Base-by-base conservation (phyloP, 2,329 filamentous ascomycete genomes). In the Epichloe coenophiala region DNA sequence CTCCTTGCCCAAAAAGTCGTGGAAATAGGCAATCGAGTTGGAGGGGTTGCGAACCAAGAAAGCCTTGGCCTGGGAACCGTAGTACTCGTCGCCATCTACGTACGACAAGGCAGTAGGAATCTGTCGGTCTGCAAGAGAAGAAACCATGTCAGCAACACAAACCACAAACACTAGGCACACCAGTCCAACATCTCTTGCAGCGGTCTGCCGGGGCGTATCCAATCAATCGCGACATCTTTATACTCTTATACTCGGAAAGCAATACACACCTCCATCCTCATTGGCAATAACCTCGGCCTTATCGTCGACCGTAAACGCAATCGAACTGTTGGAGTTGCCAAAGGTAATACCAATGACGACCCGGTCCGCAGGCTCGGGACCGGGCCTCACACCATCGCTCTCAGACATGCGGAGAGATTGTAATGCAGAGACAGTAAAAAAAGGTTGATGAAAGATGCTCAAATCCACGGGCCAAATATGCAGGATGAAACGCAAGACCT, bases 231-330 rank as follows among this genome's bases (percentile, higher is more conserved):
- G 33, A 35, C 41, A 6, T 9, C 19, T 4, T 15, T 17, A 13
- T 15, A 19, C 7, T n/a, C n/a, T n/a, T n/a, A n/a, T n/a, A n/a
- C n/a, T 13, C 15, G 2, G 7, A 37, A 27, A n/a, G 47, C 44
- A 21, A n/a, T 40, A 71, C 81, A 64, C 67, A 89, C 88, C 88
- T 76, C 93, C 93, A 65, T 97, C 93, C 74, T 97, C 93, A 72
- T 98, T 97, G 64, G 93, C 93, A 72, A 98, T 97, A 57, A 98
- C 91, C 68, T 96, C 88, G 57, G 89, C 84, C 76, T 94, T 95
- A 70, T 94, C 91, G 64, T 97, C 91, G 55, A 84, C 80, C 45
- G 90, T 95, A 67, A 83, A 89, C 61, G 91, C 91, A 71, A 98
- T 96, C 54, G 89, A 96, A 74, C 88, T 94, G 82, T 95, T 95